Base-by-base conservation (phyloP, 1,284 basidiomycete genomes). In the Ceratobasidium sp. region DNA sequence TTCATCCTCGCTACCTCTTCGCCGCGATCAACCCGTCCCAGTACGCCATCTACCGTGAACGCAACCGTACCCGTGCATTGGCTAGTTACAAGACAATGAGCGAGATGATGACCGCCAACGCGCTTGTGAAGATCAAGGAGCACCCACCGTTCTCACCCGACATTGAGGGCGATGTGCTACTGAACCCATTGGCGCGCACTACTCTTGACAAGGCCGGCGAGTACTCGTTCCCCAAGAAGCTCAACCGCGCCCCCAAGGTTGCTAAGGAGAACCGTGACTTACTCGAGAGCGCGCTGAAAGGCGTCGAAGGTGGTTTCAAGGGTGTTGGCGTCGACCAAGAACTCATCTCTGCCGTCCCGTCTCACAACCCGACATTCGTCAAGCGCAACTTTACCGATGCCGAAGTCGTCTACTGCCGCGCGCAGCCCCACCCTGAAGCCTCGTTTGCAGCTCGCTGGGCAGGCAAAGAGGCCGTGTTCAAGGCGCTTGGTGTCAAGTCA, bases 391-490 rank as follows among this genome's bases (percentile, higher is more conserved):
- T 99, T 85, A 99, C 97, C 28, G 89, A 91, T 15, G 91, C 88
- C 33, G 97, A 99, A 86, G 89, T 93, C 80, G 85, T 88, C 17
- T 98, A 99, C 87, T 99, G 97, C 86, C 87, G 86, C 71, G 81
- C 89, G n/a, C 96, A 98, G 82, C 92, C 98, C 0, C 94, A 95
- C 77, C 91, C 94, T 23, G 85, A 89, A 0, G 93, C 97, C 3
- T 98, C 97, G 10, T 97, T 98, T 83, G 96, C 97, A 49, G 97
- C 94, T 68, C 93, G 97, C 79, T 99, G 98, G 96, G 94, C 91
- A 63, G 97, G 96, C 65, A 99, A 99, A 85, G 98, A 99, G 84
- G 97, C 97, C 13, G 94, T 97, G 69, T 98, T 99, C 91, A 99
- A 99, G 87, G 94, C 96, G n/a, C 89, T 99, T 17, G 94, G 94